These are phyloP conservation scores for Sungouiozyma ichnusensis DNA, from an alignment of 805 yeast genomes.

Conservation along the genomic window DNA sequence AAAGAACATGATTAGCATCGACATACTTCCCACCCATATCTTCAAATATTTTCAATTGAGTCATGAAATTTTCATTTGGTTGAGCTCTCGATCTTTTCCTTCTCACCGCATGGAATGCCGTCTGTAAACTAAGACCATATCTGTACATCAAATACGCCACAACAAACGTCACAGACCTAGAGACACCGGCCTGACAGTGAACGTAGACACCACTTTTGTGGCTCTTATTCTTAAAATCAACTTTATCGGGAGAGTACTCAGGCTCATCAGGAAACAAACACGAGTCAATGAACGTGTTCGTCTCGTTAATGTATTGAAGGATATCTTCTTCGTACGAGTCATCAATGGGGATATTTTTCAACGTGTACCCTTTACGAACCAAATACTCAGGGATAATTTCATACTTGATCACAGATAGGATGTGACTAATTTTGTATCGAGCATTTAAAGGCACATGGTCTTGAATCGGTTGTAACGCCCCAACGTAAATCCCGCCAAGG, in stretches of 20 bases:
- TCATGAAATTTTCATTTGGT: constrained; percentile 67
- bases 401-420: constrained; percentile 62
- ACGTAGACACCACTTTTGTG: constrained; percentile 43
- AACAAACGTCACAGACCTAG: constrained; percentile 77
- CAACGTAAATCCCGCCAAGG: constrained; percentile 71
- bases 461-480: constrained; percentile 58
- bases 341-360: constrained; percentile 55
- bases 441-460: constrained; percentile 41
- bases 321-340: constrained; percentile 65
- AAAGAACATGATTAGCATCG: constrained; percentile 22
- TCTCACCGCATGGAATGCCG: constrained; percentile 67
- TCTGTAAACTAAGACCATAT: constrained; percentile 44
- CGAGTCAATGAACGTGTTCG: constrained; percentile 55
- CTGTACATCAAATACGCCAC: constrained; percentile 85
- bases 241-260: constrained; percentile 24
- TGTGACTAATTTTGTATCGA: constrained; percentile 52
- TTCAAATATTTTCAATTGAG: constrained; percentile 60
- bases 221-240: constrained; percentile 24
- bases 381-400: constrained; percentile 44
- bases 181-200: constrained; percentile 87
- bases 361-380: constrained; percentile 34
- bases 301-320: constrained; percentile 46
- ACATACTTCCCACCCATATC: constrained; percentile 30
- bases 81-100: constrained; percentile 48
- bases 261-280: constrained; percentile 42